Conservation (phyloP, 306 rosid genomes). For the Abrus pulchellus region DNA sequence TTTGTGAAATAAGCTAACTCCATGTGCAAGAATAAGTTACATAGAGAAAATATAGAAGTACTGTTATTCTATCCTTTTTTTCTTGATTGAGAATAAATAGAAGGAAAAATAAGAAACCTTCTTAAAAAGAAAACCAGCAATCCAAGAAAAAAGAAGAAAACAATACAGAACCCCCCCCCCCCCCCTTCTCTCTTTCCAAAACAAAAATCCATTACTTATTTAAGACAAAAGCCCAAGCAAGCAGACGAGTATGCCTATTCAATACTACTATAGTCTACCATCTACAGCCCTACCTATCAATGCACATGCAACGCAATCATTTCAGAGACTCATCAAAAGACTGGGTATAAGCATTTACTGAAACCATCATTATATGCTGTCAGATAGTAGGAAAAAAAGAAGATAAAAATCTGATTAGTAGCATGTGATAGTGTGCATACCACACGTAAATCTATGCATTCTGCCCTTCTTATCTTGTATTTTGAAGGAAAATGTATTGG, state of each 20-base stretch:
- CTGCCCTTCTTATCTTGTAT: conserved; percentile 89
- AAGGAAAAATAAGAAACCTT: not conserved
- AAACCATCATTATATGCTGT: conserved; percentile 36
- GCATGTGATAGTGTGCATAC: conserved; percentile 61
- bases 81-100: conserved; percentile 17
- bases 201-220: conserved; percentile 12
- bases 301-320: conserved; percentile 20
- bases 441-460: conserved; percentile 92
- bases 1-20: not conserved
- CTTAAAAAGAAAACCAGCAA: conserved; percentile 35
- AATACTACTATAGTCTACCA: not conserved
- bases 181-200: not conserved
- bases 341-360: conserved; percentile 24
- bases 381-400: conserved; percentile 35
- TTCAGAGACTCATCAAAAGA: conserved; percentile 36
- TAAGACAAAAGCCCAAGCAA: conserved; percentile 27
- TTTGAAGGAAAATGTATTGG: conserved; percentile 80
- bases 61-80: not conserved
- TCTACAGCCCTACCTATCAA: not conserved
- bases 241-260: conserved; percentile 18
- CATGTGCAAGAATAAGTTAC: conserved; percentile 11
- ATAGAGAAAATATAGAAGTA: not conserved
- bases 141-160: not conserved
- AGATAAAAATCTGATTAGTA: conserved; percentile 13
- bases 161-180: not conserved